Evolutionary conservation across 78 protist species (phyloP).

Genomic region (Acrasis kona): DNA sequence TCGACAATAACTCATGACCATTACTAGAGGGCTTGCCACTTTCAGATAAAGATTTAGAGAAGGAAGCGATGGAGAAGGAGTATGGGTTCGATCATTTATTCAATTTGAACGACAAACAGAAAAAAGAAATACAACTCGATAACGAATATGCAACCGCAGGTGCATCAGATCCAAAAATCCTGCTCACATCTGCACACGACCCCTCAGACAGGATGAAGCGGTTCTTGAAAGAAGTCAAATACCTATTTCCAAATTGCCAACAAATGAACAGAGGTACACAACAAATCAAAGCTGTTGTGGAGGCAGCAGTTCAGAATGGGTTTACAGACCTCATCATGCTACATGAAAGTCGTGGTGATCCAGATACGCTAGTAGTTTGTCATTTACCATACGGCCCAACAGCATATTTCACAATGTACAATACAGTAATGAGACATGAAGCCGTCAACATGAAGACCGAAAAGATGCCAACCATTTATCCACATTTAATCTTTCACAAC

Average conservation of each 20-base stretch:
- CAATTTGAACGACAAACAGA: background rate
- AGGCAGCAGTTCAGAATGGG: constrained; percentile 68
- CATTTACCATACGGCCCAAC: constrained; percentile 99
- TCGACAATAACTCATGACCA: background rate
- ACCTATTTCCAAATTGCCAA: constrained; percentile 88
- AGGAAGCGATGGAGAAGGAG: background rate
- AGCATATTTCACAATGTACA: constrained; percentile 84
- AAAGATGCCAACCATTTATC: constrained; percentile 73
- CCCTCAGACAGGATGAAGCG: constrained; percentile 76
- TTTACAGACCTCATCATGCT: constrained; percentile 93
- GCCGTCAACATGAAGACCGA: constrained; percentile 30
- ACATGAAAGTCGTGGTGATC: constrained; percentile 95
- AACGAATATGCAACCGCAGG: constrained; percentile 98
- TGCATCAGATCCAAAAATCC: constrained; percentile 81
- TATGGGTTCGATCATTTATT: background rate
- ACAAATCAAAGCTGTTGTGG: constrained; percentile 70
- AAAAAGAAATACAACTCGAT: constrained; percentile 55
- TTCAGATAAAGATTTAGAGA: background rate
- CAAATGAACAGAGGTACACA: constrained; percentile 87
- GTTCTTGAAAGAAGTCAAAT: constrained; percentile 89
- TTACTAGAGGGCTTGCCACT: background rate
- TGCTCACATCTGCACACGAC: constrained; percentile 92
- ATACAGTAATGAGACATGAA: constrained; percentile 91
- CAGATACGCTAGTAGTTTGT: constrained; percentile 86
- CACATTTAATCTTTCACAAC: constrained; percentile 91